Evolutionary conservation across 2,329 filamentous ascomycete species (phyloP).

Genomic region (Colletotrichum sp.): DNA sequence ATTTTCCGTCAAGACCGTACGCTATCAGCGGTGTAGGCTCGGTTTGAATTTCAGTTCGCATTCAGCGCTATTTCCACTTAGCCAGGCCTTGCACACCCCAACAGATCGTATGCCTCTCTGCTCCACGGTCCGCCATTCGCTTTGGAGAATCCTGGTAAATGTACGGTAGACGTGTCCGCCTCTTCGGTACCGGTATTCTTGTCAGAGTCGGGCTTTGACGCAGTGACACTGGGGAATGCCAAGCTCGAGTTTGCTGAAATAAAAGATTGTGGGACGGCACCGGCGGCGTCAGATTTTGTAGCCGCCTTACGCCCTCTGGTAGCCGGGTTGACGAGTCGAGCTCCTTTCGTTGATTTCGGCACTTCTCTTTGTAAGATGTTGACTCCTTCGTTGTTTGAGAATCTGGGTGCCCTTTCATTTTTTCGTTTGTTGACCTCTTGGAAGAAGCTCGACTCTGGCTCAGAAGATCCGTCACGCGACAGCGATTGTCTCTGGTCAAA

Average conservation of each 20-base stretch:
- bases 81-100: constrained; percentile 63
- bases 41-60: not conserved
- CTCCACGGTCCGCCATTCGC: constrained; percentile 71
- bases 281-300: constrained; percentile 55
- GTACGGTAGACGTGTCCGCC: not conserved
- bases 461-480: not conserved
- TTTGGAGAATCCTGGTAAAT: constrained; percentile 50
- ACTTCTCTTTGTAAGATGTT: not conserved
- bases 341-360: not conserved
- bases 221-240: not conserved
- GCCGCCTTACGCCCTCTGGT: constrained; percentile 60
- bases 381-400: not conserved
- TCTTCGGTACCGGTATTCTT: not conserved
- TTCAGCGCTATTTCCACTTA: not conserved
- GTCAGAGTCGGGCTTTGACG: not conserved
- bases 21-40: not conserved
- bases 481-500: constrained; percentile 15
- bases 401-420: not conserved
- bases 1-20: not conserved
- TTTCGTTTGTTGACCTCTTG: not conserved
- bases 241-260: constrained; percentile 28
- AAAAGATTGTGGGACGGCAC: constrained; percentile 49
- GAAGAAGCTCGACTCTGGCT: not conserved
- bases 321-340: constrained; percentile 46
- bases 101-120: constrained; percentile 69